Base-by-base conservation (phyloP, 495 filamentous ascomycete genomes). In the Arthonia radiata region DNA sequence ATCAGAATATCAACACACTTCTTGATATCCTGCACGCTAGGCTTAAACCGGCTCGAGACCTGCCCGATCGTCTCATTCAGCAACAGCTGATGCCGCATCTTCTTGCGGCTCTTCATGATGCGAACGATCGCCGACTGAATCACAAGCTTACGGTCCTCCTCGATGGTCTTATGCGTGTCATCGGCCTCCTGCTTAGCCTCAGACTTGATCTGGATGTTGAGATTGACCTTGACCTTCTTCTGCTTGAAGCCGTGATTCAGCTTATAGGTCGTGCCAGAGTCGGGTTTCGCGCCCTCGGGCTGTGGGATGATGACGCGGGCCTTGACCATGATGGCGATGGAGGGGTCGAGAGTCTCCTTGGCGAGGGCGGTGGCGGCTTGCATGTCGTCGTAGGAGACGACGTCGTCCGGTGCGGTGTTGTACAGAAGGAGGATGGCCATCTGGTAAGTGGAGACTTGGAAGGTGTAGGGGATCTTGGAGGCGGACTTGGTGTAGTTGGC, bases 81-180 rank as follows among this genome's bases (percentile, higher is more conserved):
- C 6, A 99, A 67, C 42, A 78, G 68, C 27, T 73, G 65, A 49
- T 99, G 83, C 62, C 90, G 92, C 76, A 93, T 82, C 56, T 72
- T 76, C 67, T 94, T 93, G 29, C 86, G 74, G 1, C 89, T 86
- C 50, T 99, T 99, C 86, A 94, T 99, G 53, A 99, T 92, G 38
- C 86, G 72, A 18, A 99, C 86, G 40, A 99, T 94, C 12, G 82
- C 79, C 31, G 89, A 94, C 89, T 97, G 39, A 52, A 94, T 74
- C 16, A 99, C 57, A 30, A 94, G 56, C 53, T 92, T 94, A 11
- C 86, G 63, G 44, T 99, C 86, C 50, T 94, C 86, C 52, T 99
- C 89, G 35, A 99, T 92, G 9, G 81, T 99, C 61, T 99, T 99
- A 51, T 94, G 90, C 6, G 86, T 99, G 46, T 94, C 89, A 18